Evolutionary conservation across 1,284 basidiomycete species (phyloP).

Genomic region (Cystobasidium sp.): DNA sequence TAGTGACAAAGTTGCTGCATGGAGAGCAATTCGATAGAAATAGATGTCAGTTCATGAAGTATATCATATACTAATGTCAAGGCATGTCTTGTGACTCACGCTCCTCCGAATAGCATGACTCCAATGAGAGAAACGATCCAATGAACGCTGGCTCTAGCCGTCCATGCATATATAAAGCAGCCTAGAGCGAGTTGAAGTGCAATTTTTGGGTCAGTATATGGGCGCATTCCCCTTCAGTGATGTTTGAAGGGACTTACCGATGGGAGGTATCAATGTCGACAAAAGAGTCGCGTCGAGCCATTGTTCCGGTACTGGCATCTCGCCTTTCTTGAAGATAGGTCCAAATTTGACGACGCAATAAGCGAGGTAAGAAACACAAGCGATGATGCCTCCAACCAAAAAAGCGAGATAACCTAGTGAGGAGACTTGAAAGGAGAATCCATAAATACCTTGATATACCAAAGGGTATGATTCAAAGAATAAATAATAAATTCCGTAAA

Average conservation of each 20-base stretch:
- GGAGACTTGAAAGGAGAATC: constrained; percentile 33
- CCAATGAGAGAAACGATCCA: constrained; percentile 48
- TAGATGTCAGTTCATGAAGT: neutral
- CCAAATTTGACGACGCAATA: constrained; percentile 44
- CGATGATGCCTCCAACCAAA: constrained; percentile 43
- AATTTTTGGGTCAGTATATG: neutral
- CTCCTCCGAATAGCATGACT: constrained; percentile 38
- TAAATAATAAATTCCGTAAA: constrained; percentile 25
- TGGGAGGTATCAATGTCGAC: constrained; percentile 43
- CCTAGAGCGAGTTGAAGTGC: constrained; percentile 39
- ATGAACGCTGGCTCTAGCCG: constrained; percentile 7
- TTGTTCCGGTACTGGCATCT: constrained; percentile 35
- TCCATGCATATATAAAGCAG: constrained; percentile 48
- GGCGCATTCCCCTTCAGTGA: neutral
- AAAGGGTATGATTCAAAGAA: constrained; percentile 44
- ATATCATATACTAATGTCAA: neutral
- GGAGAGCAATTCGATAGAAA: neutral
- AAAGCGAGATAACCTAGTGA: constrained; percentile 44
- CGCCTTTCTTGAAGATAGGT: constrained; percentile 32
- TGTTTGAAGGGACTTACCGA: constrained; percentile 44
- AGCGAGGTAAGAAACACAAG: constrained; percentile 41
- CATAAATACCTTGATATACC: constrained; percentile 32
- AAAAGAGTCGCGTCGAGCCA: constrained; percentile 46
- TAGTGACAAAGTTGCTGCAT: constrained; percentile 9
- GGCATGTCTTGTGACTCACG: neutral